These are phyloP conservation scores for Phytophthora chlamydospora DNA, from an alignment of 352 stramenopile species.

Conservation along the genomic window DNA sequence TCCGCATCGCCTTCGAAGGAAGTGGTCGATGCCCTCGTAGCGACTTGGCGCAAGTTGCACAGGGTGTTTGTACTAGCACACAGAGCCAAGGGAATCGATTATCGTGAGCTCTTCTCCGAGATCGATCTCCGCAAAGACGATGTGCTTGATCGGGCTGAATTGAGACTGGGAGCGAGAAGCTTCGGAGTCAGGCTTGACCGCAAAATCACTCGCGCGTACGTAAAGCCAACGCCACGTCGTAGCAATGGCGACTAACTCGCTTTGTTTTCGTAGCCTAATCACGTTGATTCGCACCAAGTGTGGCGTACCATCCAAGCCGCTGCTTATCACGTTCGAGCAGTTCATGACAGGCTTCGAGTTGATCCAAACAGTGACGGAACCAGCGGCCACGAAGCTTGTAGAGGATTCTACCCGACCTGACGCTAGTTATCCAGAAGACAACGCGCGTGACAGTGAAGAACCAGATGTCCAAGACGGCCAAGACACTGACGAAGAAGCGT, in stretches of 20 bases:
- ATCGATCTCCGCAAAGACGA: conserved; percentile 59
- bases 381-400: background rate
- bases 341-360: conserved; percentile 70
- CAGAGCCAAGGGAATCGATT: conserved; percentile 26
- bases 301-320: conserved; percentile 37
- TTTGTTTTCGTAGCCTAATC: conserved; percentile 45
- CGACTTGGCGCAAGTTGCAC: conserved; percentile 57
- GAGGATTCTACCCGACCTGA: background rate
- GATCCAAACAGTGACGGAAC: background rate
- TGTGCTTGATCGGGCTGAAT: conserved; percentile 65
- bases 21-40: conserved; percentile 47
- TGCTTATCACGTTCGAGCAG: conserved; percentile 52
- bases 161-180: conserved; percentile 51
- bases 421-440: background rate
- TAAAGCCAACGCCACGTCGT: background rate
- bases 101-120: conserved; percentile 43
- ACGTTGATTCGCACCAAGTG: conserved; percentile 59
- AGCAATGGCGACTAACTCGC: conserved; percentile 6
- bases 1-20: conserved; percentile 29
- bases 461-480: conserved; percentile 3
- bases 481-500: conserved; percentile 33
- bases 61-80: conserved; percentile 50
- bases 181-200: conserved; percentile 68
- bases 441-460: background rate
- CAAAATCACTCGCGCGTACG: conserved; percentile 66